Base-by-base conservation (phyloP, 805 yeast species). In the Pichia sporocuriosa region DNA sequence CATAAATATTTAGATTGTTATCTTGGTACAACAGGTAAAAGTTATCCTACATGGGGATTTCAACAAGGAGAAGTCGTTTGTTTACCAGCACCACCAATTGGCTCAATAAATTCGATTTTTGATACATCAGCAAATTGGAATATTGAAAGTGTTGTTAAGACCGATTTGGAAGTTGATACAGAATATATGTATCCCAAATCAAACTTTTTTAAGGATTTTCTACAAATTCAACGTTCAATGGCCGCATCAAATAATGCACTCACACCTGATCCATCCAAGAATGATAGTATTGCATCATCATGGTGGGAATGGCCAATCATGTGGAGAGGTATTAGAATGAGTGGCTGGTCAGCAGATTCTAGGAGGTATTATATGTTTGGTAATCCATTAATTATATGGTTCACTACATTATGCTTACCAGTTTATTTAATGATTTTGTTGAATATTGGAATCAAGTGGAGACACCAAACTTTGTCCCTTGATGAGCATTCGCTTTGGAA, bases 21-120 rank as follows among this genome's bases (percentile, higher is more conserved):
- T 61, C 67, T 93, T 57, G 84, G 89, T 50, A 84, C 90, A 12
- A 73, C 93, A 10, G 97, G 96, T 34, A 66, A 69, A 50, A 60
- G 76, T 20, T 79, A 89, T 57, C 99, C 99, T 16, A 79, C 78
- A 15, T 93, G 99, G 99, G 99, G 98, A 17, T 93, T 90, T 75
- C 77, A 87, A 59, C 99, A 93, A 69, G 95, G 96, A 48, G 95
- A 84, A 61, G 85, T 84, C 32, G 75, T 79, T 7, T 84, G 95
- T 61, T 75, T 75, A 49, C 56, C 67, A 6, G 61, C 75, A 0
- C 66, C 79, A 55, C 62, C 75, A 22, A 48, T 61, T 10, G 67
- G 67, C 40, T 33, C 42, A 13, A 15, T 50, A 1, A 20, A 40
- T 6, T 48, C 53, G 10, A 45, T 41, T 13, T 37, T 45, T 4